phyloP scores from a whole-genome alignment of 139 green algal genomes.

The Zygnema cylindricum region DNA sequence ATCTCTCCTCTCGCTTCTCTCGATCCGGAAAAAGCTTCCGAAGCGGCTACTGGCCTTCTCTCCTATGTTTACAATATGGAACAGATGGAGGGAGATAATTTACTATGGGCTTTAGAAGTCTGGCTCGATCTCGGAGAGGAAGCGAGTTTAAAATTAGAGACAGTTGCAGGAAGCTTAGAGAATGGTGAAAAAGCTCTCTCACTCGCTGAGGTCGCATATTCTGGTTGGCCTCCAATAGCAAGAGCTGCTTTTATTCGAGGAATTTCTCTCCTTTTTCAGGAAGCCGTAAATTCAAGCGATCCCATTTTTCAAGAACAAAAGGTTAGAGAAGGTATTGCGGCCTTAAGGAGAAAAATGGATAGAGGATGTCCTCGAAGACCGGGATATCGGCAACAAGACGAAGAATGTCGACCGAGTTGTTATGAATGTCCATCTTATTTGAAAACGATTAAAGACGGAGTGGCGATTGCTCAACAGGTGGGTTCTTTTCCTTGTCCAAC shows the following conservation, averaged over 20 bases:
- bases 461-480: not conserved
- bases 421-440: not conserved
- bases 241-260: not conserved
- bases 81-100: not conserved
- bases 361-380: not conserved
- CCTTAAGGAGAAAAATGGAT: not conserved
- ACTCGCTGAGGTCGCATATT: not conserved
- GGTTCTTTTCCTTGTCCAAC: too few relatives aligned
- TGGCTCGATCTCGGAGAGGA: not conserved
- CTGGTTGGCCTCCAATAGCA: not conserved
- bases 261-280: not conserved
- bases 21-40: not conserved
- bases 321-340: not conserved
- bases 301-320: not conserved
- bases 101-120: not conserved
- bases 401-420: not conserved
- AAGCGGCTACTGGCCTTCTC: not conserved
- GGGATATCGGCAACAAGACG: not conserved
- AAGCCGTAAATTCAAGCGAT: not conserved
- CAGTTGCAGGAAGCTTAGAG: not conserved
- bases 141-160: not conserved
- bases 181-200: not conserved
- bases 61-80: not conserved
- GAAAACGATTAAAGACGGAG: not conserved
- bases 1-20: not conserved